Evolutionary conservation across 495 filamentous ascomycete species (phyloP), one percentile per base, ranked within the genome.

Genomic region (Elaphomyces granulatus): DNA sequence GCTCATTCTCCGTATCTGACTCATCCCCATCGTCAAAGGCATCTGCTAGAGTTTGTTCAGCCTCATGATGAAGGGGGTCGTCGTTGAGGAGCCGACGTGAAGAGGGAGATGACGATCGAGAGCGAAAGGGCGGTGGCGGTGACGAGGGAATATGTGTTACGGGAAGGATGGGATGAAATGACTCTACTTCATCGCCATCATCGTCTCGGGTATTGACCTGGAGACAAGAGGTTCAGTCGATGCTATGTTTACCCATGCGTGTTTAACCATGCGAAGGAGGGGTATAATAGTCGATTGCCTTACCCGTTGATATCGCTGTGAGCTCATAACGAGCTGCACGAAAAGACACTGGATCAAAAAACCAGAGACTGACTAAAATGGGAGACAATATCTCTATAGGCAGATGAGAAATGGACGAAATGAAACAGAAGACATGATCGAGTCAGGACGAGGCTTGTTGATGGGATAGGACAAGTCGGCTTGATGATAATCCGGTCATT

Each of bases 51-150:
- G 80, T 81, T 45, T 79, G 66, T 45, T 92, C 78, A 17, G 83
- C 76, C 38, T 76, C 67, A 45, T 63, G 60, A 21, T 56, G 51
- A 32, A 67, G 58, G 15, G 74, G 68, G 41, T 78, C 72, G 42
- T 66, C 57, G 28, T 62, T 60, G 20, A 76, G 59, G 38, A 73
- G 59, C 33, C 72, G 66, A 49, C 69, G 67, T 31, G 71, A 66
- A 38, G 74, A 70, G 21, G 75, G 72, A 4, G 87, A 93, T 1
- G 83, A 83, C 1, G 77, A 75, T 40, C 82, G 75, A 31, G 87
- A 95, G 50, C 72, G 84, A 58, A 95, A 98, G 8, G 92, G 95
- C 15, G 92, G 90, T 15, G 92, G 87, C 32, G 90, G 87, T 41
- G 92, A 96, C 52, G 68, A 75, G 16, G 87, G 83, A 38, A 80